Evolutionary conservation across 768 basidiomycete species (phyloP).

Genomic region (Lentinula guzmanii): DNA sequence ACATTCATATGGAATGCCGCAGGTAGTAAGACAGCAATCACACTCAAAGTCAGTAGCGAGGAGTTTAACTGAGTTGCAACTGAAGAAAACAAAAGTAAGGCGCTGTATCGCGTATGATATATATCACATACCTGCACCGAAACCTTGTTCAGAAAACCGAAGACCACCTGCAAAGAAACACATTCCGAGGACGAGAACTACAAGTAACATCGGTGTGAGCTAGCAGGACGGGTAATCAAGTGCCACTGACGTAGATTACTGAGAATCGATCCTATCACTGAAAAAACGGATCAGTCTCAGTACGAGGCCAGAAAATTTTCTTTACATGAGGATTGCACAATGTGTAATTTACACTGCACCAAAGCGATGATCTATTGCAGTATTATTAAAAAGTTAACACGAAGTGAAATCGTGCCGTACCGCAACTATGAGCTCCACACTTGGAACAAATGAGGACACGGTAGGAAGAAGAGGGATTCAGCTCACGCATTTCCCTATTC

Average conservation of each 20-base stretch:
- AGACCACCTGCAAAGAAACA: slow-evolving; percentile 85
- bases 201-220: not conserved
- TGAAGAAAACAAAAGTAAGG: slow-evolving; percentile 9
- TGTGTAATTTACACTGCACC: slow-evolving; percentile 49
- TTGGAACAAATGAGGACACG: slow-evolving; percentile 24
- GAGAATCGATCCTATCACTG: slow-evolving; percentile 84
- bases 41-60: slow-evolving; percentile 71
- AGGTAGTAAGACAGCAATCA: slow-evolving; percentile 72
- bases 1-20: slow-evolving; percentile 70
- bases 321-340: slow-evolving; percentile 82
- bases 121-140: slow-evolving; percentile 56
- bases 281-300: slow-evolving; percentile 7
- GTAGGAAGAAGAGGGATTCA: slow-evolving; percentile 14
- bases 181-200: slow-evolving; percentile 83
- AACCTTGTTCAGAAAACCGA: slow-evolving; percentile 75
- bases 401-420: slow-evolving; percentile 36
- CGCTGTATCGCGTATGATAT: slow-evolving; percentile 21
- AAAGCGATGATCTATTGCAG: slow-evolving; percentile 39
- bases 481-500: slow-evolving; percentile 45
- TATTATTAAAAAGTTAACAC: not conserved
- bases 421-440: slow-evolving; percentile 71
- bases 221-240: not conserved
- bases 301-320: slow-evolving; percentile 1
- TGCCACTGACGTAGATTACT: slow-evolving; percentile 67
- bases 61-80: slow-evolving; percentile 67